phyloP scores from a whole-genome alignment of 495 filamentous ascomycete genomes.

The Penicillium canescens region DNA sequence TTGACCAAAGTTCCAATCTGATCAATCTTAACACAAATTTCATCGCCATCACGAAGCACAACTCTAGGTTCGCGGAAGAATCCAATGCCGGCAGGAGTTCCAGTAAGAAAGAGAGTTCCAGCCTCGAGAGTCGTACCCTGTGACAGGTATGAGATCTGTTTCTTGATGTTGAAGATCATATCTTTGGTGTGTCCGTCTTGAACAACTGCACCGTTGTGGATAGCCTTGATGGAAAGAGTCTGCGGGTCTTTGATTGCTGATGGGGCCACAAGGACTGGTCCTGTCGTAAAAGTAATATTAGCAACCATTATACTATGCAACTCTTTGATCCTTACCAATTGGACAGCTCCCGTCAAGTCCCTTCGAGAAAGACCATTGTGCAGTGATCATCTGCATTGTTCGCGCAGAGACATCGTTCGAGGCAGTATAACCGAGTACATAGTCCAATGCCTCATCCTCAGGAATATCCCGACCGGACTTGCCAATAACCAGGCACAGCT shows the following conservation, averaged over 20 bases:
- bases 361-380: slow-evolving; percentile 48
- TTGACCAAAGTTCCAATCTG: slow-evolving; percentile 32
- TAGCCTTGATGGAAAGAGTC: slow-evolving; percentile 26
- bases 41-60: slow-evolving; percentile 52
- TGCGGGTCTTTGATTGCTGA: slow-evolving; percentile 36
- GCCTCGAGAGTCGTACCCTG: slow-evolving; percentile 42
- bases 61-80: slow-evolving; percentile 43
- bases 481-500: slow-evolving; percentile 41
- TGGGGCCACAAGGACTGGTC: slow-evolving; percentile 39
- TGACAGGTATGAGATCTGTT: slow-evolving; percentile 35
- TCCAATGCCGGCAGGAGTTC: slow-evolving; percentile 41
- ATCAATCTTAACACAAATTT: slow-evolving; percentile 51
- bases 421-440: slow-evolving; percentile 44
- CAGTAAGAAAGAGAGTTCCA: slow-evolving; percentile 43
- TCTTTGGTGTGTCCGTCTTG: slow-evolving; percentile 31
- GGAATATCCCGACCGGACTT: slow-evolving; percentile 41
- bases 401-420: slow-evolving; percentile 45
- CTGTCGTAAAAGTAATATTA: slow-evolving; percentile 11
- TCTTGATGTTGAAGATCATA: slow-evolving; percentile 36
- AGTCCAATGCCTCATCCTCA: slow-evolving; percentile 38
- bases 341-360: slow-evolving; percentile 40
- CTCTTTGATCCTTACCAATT: slow-evolving; percentile 18
- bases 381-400: slow-evolving; percentile 28
- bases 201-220: slow-evolving; percentile 25
- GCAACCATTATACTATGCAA: background rate